These are phyloP conservation scores for Podosphaera xanthii DNA, from an alignment of 2,329 filamentous ascomycete species.

Conservation along the genomic window DNA sequence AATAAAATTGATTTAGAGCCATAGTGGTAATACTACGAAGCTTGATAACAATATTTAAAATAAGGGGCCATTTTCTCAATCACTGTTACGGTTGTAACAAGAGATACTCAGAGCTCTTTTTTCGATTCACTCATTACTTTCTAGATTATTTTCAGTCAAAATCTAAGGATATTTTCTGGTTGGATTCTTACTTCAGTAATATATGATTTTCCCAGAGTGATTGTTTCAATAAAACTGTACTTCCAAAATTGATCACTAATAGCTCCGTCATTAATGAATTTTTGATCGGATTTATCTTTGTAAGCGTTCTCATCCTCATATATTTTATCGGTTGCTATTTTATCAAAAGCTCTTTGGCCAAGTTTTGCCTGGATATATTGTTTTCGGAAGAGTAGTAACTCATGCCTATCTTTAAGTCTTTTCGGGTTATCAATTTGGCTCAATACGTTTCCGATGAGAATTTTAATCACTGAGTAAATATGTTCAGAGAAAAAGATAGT, in stretches of 20 bases:
- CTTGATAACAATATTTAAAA: too few relatives aligned
- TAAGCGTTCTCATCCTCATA: slow-evolving; percentile 20
- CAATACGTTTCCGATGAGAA: slow-evolving; percentile 49
- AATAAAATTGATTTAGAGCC: too few relatives aligned
- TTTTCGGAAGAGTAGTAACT: slow-evolving; percentile 62
- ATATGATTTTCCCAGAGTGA: slow-evolving; percentile 29
- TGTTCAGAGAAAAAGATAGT: slow-evolving; percentile 75
- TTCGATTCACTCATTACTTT: slow-evolving; percentile 4
- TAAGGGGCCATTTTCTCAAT: not conserved
- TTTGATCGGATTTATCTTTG: slow-evolving; percentile 28
- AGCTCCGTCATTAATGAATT: slow-evolving; percentile 17
- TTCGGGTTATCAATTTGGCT: slow-evolving; percentile 68
- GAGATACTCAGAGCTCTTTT: slow-evolving; percentile 4
- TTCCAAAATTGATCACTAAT: slow-evolving; percentile 40
- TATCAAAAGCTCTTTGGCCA: slow-evolving; percentile 29
- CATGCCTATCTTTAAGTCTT: slow-evolving; percentile 60
- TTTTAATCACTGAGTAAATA: slow-evolving; percentile 58
- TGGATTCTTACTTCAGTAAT: slow-evolving; percentile 23
- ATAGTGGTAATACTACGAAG: too few relatives aligned
- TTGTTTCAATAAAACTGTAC: slow-evolving; percentile 33
- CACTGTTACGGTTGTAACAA: not conserved
- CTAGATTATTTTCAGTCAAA: not conserved
- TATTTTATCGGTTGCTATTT: slow-evolving; percentile 23
- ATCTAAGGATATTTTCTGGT: not conserved
- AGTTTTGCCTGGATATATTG: slow-evolving; percentile 45